These are phyloP conservation scores for Lactarius indigo DNA, from an alignment of 768 basidiomycete species.

Conservation along the genomic window DNA sequence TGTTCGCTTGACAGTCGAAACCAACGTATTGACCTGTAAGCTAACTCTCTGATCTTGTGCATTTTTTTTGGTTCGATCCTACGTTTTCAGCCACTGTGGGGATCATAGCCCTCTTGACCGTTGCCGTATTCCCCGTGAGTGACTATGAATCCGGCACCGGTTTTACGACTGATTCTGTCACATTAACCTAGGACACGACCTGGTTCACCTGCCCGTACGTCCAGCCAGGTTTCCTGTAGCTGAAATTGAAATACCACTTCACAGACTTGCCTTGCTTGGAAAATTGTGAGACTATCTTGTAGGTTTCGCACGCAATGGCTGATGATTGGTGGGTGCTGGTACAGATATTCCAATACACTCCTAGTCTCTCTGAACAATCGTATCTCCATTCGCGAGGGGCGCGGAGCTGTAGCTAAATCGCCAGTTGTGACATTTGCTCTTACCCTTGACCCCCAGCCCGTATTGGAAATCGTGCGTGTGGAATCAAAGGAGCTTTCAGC, in stretches of 20 bases:
- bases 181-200: background rate
- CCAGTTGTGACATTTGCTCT: background rate
- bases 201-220: constrained; percentile 16
- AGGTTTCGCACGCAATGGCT: background rate
- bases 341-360: constrained; percentile 15
- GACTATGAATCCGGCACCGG: no score
- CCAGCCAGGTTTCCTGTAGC: no score
- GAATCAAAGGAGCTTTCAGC: no score
- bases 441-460: no score
- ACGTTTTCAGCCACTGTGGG: background rate
- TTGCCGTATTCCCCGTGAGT: constrained; percentile 11
- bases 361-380: constrained; percentile 18
- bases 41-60: background rate
- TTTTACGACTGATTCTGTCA: background rate
- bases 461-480: background rate
- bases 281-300: constrained; percentile 2
- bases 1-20: constrained; percentile 12
- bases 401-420: background rate
- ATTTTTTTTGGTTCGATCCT: background rate
- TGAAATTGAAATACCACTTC: background rate
- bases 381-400: constrained; percentile 6
- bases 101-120: background rate
- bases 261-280: constrained; percentile 5
- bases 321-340: background rate
- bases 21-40: constrained; percentile 11